These are phyloP conservation scores for Iberis amara DNA, from an alignment of 441 rosid genomes.

Conservation along the genomic window DNA sequence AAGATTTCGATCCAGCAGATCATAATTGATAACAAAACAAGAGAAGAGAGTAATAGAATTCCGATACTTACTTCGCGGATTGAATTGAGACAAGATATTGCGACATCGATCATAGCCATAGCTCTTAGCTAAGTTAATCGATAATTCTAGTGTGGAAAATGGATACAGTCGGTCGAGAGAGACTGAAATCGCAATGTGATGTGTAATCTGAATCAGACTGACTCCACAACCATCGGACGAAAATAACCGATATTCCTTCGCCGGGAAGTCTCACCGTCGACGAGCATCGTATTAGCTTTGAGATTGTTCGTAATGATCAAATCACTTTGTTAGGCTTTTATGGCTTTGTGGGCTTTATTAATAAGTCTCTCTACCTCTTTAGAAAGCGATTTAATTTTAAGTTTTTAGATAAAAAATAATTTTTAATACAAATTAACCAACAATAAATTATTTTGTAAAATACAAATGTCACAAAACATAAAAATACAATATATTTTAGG, in stretches of 20 bases:
- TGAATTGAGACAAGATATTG: conserved; percentile 73
- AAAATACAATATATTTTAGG: too few species aligned
- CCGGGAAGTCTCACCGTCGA: conserved; percentile 27
- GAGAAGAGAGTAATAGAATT: background rate
- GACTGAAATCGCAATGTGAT: background rate
- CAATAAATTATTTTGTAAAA: too few species aligned
- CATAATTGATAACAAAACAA: background rate
- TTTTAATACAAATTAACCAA: too few species aligned
- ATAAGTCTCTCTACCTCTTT: too few species aligned
- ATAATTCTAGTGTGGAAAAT: background rate
- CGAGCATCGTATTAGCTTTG: conserved; percentile 11
- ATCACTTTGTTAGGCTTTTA: conserved; percentile 16
- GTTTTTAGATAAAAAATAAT: too few species aligned
- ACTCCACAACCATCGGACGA: background rate
- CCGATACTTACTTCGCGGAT: conserved; percentile 52
- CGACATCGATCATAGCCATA: conserved; percentile 70
- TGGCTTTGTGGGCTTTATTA: background rate
- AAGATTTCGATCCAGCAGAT: background rate
- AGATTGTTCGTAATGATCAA: background rate
- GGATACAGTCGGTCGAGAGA: background rate
- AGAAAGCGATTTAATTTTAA: too few species aligned
- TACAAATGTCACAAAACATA: too few species aligned
- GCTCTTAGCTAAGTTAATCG: conserved; percentile 19
- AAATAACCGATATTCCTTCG: conserved; percentile 6
- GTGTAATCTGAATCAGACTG: background rate